Percentiles rank a stretch among this genome's conserved stretches.
phyloP scores from a whole-genome alignment of 148 eudicot species.

The Dianthus caryophyllus region DNA sequence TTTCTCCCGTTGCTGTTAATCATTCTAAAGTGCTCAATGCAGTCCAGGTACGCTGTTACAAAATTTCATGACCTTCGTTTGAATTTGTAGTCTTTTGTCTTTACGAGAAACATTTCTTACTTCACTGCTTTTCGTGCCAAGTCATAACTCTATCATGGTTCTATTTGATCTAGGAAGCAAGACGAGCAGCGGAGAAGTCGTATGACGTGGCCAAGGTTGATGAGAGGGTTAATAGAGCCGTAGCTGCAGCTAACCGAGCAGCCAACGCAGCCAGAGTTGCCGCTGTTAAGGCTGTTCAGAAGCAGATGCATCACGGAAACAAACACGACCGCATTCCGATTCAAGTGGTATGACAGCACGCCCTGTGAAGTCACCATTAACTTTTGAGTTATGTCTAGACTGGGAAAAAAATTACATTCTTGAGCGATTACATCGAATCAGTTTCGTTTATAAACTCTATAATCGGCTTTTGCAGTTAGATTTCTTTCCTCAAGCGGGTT shows the following conservation, averaged over 20 bases:
- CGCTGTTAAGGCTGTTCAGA: constrained; percentile 83
- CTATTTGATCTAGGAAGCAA: constrained; percentile 58
- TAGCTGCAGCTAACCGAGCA: constrained; percentile 74
- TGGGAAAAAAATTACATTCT: constrained; percentile 10
- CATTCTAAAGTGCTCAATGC: constrained; percentile 90
- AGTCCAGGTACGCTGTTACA: constrained; percentile 91
- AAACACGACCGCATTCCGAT: constrained; percentile 36
- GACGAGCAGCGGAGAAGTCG: constrained; percentile 76
- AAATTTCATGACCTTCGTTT: too few relatives aligned
- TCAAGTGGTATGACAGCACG: constrained; percentile 28
- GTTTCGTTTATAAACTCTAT: constrained; percentile 6
- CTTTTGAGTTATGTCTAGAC: not conserved
- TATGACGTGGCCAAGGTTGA: constrained; percentile 85
- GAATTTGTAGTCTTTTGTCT: too few relatives aligned
- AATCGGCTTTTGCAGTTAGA: constrained; percentile 25
- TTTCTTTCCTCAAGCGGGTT: constrained; percentile 24
- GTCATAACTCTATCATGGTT: not conserved
- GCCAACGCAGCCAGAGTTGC: constrained; percentile 96
- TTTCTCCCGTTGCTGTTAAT: constrained; percentile 83
- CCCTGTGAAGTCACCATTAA: not conserved
- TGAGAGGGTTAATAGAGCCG: constrained; percentile 78
- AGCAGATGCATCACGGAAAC: constrained; percentile 58
- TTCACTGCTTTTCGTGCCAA: not conserved
- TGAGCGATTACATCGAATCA: not conserved
- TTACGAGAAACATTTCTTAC: too few relatives aligned